Evolutionary conservation across 1,284 basidiomycete species (phyloP).

Genomic region (Peniophora sp.): DNA sequence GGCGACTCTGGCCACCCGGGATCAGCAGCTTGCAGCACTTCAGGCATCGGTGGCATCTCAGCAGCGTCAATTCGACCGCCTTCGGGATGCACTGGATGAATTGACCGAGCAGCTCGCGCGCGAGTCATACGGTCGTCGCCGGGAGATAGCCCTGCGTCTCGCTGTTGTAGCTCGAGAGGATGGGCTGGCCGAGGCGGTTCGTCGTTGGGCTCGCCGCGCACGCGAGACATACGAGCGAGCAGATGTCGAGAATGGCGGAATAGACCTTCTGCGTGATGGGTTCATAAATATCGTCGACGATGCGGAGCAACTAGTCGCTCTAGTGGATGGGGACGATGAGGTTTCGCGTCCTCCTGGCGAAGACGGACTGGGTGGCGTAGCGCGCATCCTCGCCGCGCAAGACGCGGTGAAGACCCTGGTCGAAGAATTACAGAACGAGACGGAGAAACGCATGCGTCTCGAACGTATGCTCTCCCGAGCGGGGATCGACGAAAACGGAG

Average conservation of each 20-base stretch:
- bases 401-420: conserved; percentile 52
- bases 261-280: conserved; percentile 15
- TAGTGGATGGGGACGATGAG: conserved; percentile 32
- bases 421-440: conserved; percentile 61
- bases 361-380: conserved; percentile 26
- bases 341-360: conserved; percentile 13
- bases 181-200: conserved; percentile 43
- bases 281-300: conserved; percentile 36
- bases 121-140: conserved; percentile 67
- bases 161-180: conserved; percentile 66
- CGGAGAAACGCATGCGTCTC: conserved; percentile 45
- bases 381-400: conserved; percentile 52
- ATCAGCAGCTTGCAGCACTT: conserved; percentile 31
- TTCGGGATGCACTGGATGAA: conserved; percentile 64
- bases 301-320: conserved; percentile 39
- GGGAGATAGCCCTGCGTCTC: conserved; percentile 67
- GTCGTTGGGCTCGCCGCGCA: conserved; percentile 45
- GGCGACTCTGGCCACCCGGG: conserved; percentile 53
- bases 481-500: conserved; percentile 9
- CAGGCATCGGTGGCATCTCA: conserved; percentile 38
- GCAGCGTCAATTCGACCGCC: conserved; percentile 35
- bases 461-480: conserved; percentile 27
- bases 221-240: conserved; percentile 31
- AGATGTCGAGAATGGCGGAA: conserved; percentile 11
- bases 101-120: conserved; percentile 65